Percentiles rank a stretch among this genome's conserved stretches.
phyloP scores from a whole-genome alignment of 1,284 basidiomycete species.

The Pseudozyma sp. region DNA sequence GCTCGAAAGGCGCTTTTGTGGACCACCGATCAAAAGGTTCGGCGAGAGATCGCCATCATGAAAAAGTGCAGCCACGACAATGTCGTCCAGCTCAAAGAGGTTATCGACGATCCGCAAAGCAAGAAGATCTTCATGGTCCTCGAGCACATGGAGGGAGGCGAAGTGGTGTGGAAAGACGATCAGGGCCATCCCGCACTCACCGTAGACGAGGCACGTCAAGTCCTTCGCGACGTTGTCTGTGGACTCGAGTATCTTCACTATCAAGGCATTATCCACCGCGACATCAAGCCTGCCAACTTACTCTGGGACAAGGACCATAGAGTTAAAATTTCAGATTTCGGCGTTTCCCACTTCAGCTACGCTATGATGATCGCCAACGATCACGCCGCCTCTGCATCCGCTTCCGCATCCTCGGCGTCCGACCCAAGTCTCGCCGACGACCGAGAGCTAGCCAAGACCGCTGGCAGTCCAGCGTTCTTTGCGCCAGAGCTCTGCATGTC shows the following conservation, averaged over 20 bases:
- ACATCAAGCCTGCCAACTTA: conserved; percentile 98
- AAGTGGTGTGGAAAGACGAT: conserved; percentile 83
- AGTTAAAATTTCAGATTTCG: conserved; percentile 98
- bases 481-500: conserved; percentile 87
- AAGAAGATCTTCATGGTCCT: conserved; percentile 96
- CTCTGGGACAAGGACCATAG: conserved; percentile 83
- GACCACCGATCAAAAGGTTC: conserved; percentile 66
- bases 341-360: conserved; percentile 93
- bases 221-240: conserved; percentile 89
- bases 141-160: conserved; percentile 94
- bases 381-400: conserved; percentile 18
- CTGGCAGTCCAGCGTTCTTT: conserved; percentile 96
- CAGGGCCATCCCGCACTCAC: conserved; percentile 77
- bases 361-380: conserved; percentile 70
- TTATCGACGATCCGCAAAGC: conserved; percentile 90
- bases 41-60: conserved; percentile 89
- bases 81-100: conserved; percentile 89
- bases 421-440: conserved; percentile 78
- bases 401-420: conserved; percentile 18
- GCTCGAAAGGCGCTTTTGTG: conserved; percentile 57
- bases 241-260: conserved; percentile 95
- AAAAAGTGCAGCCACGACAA: conserved; percentile 89
- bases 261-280: conserved; percentile 98
- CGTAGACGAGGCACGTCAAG: conserved; percentile 83
- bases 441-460: conserved; percentile 88